Base-by-base conservation (phyloP, 2,329 filamentous ascomycete species). In the Fusarium sp. region DNA sequence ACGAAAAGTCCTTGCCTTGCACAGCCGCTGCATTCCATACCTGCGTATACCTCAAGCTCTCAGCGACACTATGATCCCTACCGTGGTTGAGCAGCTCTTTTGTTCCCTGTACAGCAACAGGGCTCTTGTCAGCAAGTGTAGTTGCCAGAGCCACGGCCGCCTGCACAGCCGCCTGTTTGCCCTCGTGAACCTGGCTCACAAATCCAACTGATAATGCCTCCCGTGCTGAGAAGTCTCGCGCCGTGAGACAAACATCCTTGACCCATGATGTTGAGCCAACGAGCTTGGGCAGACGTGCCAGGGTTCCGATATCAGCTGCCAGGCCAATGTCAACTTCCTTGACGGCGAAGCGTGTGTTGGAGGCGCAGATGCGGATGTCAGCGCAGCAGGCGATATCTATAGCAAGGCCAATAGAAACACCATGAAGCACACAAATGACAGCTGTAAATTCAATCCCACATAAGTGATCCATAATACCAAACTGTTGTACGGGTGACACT, bases 11-110 rank as follows among this genome's bases (percentile, higher is more conserved):
- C 58, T 86, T 85, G 12, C 93, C 93, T 85, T 98, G 95, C 76
- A 97, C 79, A 78, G 93, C 93, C 6, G 91, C 92, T 75, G 90
- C 89, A 79, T 98, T 98, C 95, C 95, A 98, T 3, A 96, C 87
- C 16, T 90, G 88, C 8, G 95, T 97, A 82, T 97, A 98, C 65
- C 90, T 89, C 80, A 98, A 83, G 51, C 91, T 94, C 75, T 97
- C 94, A 50, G 88, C 89, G 33, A 97, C 90, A 5, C 87, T 86
- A 80, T 95, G 90, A 81, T 97, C 95, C 76, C 93, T 88, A 38
- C 91, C 92, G 79, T 92, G 94, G 81, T 96, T 95, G 79, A 97
- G 80, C 70, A 97, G 83, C 83, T 96, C 93, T 85, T 97, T 97
- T 14, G 95, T 97, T 11, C 93, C 92, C 84, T 94, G 90, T 72